These are phyloP conservation scores for Termitomyces sp. DNA, from an alignment of 1,284 basidiomycete genomes.

Conservation along the genomic window DNA sequence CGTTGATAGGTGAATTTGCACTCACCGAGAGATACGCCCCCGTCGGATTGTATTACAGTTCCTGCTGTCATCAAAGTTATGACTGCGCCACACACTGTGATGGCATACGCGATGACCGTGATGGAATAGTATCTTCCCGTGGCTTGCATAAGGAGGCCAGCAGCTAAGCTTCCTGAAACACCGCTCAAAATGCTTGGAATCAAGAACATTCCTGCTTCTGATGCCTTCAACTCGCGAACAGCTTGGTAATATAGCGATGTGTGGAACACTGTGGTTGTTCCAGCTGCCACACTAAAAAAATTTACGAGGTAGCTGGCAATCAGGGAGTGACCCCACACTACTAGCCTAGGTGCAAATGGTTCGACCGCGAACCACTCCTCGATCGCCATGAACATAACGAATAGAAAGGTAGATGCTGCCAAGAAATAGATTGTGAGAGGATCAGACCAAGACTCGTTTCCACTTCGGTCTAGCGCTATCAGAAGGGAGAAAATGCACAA, in stretches of 20 bases:
- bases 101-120: conserved; percentile 37
- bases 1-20: not conserved
- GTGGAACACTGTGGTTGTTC: conserved; percentile 44
- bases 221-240: conserved; percentile 39
- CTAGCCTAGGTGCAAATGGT: conserved; percentile 50
- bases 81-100: conserved; percentile 35
- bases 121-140: conserved; percentile 51
- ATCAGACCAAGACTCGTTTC: conserved; percentile 49
- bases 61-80: conserved; percentile 37
- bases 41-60: conserved; percentile 28
- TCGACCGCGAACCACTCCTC: conserved; percentile 46
- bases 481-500: conserved; percentile 47
- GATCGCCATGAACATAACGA: conserved; percentile 28
- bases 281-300: conserved; percentile 45
- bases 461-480: conserved; percentile 49
- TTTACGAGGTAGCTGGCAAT: conserved; percentile 52
- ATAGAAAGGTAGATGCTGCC: conserved; percentile 26
- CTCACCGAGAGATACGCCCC: conserved; percentile 38
- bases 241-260: conserved; percentile 53
- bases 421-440: conserved; percentile 28
- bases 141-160: conserved; percentile 49
- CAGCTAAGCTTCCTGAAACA: conserved; percentile 42
- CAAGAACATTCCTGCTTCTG: conserved; percentile 44
- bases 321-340: conserved; percentile 43
- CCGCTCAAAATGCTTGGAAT: conserved; percentile 41